Percentiles rank a stretch among this genome's conserved stretches.
Evolutionary conservation across 2,329 filamentous ascomycete genomes (phyloP).

Genomic region (Trichoderma atrobrunneum): DNA sequence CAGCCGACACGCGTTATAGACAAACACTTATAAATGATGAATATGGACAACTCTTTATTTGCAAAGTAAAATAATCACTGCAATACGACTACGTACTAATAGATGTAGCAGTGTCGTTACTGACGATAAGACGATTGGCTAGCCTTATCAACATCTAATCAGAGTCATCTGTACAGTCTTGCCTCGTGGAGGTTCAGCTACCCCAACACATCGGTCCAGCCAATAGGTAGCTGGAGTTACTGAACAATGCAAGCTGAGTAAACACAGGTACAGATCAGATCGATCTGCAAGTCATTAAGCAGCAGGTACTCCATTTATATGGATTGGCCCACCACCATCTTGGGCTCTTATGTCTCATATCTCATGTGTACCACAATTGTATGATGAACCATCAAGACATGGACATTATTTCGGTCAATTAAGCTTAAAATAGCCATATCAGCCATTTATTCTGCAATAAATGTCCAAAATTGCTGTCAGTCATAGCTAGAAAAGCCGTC

Average conservation of each 20-base stretch:
- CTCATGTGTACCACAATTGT: background rate
- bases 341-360: background rate
- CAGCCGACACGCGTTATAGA: background rate
- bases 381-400: background rate
- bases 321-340: background rate
- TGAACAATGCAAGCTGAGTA: background rate
- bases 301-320: background rate
- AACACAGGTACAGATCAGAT: background rate
- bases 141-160: background rate
- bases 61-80: fast-evolving
- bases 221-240: background rate
- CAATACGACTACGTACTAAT: background rate
- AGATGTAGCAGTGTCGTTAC: background rate
- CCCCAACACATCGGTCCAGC: background rate
- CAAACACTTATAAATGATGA: background rate
- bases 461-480: background rate
- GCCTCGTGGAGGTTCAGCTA: background rate
- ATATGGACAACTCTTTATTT: background rate
- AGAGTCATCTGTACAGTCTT: background rate
- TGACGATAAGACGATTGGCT: background rate
- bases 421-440: background rate
- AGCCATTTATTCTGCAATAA: background rate
- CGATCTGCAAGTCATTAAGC: background rate
- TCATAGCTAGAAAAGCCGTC: background rate
- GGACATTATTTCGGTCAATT: background rate